Conservation (phyloP, 2,329 filamentous ascomycete genomes). For the Emergomyces africanus region DNA sequence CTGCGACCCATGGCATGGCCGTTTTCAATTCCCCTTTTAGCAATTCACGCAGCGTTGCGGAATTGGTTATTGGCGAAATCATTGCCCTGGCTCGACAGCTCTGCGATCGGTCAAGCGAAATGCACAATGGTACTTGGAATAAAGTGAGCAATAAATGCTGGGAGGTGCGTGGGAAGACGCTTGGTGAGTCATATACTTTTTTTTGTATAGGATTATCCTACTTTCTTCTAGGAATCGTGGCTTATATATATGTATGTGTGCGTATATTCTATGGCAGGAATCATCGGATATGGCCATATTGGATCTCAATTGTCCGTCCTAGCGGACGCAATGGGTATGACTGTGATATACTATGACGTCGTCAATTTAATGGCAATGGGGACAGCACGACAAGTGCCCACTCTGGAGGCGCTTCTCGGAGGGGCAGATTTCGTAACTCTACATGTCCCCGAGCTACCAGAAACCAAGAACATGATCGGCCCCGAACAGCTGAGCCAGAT, state of each 20-base stretch:
- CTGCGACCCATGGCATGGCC: constrained; percentile 54
- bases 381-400: constrained; percentile 69
- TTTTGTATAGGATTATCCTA: not conserved
- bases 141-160: constrained; percentile 95
- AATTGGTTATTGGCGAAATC: constrained; percentile 89
- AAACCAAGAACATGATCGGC: constrained; percentile 91
- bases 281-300: constrained; percentile 95
- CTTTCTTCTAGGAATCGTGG: not conserved
- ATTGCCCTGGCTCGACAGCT: constrained; percentile 85
- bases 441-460: constrained; percentile 84
- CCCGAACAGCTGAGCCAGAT: constrained; percentile 66
- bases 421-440: constrained; percentile 85
- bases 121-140: constrained; percentile 94
- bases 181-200: constrained; percentile 43
- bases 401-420: constrained; percentile 61
- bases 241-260: not conserved
- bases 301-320: constrained; percentile 91
- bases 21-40: constrained; percentile 99
- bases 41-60: constrained; percentile 93
- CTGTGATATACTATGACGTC: constrained; percentile 93
- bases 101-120: constrained; percentile 81
- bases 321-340: constrained; percentile 96
- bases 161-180: constrained; percentile 95
- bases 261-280: constrained; percentile 39
- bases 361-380: constrained; percentile 90